These are phyloP conservation scores for Leptodermis oblonga DNA, from an alignment of 257 asterid genomes.

Conservation along the genomic window DNA sequence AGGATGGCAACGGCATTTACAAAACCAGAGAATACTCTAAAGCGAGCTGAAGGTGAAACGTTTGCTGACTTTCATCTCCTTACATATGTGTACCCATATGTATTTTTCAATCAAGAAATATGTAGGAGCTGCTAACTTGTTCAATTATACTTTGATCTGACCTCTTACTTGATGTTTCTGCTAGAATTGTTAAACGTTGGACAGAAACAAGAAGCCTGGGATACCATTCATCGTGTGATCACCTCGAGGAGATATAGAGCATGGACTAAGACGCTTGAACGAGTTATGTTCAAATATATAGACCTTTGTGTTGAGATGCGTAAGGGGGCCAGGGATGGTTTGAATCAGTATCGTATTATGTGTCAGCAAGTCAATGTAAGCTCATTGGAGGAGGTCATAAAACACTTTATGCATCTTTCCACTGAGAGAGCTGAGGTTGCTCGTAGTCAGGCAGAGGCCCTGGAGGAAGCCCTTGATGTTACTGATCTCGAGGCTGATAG, in stretches of 20 bases:
- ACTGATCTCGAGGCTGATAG: conserved; percentile 42
- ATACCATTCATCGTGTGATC: conserved; percentile 35
- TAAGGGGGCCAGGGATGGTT: conserved; percentile 40
- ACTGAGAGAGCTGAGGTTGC: conserved; percentile 38
- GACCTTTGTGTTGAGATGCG: conserved; percentile 44
- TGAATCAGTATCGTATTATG: conserved; percentile 34
- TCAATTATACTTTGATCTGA: neutral
- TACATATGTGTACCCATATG: neutral
- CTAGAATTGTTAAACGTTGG: conserved; percentile 40
- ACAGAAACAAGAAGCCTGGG: conserved; percentile 39
- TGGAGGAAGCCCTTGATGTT: conserved; percentile 43
- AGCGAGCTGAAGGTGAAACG: conserved; percentile 38
- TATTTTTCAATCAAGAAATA: neutral
- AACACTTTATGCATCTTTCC: conserved; percentile 35
- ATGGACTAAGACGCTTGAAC: conserved; percentile 40
- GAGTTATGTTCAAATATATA: conserved; percentile 36
- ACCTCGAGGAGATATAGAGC: conserved; percentile 39
- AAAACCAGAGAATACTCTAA: conserved; percentile 38
- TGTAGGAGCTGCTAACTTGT: neutral
- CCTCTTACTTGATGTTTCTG: neutral
- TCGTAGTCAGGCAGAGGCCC: conserved; percentile 34
- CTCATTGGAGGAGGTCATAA: conserved; percentile 42
- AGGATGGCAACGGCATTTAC: conserved; percentile 24
- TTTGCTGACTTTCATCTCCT: neutral
- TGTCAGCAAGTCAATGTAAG: conserved; percentile 38